Base-by-base conservation (phyloP, 148 eudicot genomes). In the Agrostemma githago region DNA sequence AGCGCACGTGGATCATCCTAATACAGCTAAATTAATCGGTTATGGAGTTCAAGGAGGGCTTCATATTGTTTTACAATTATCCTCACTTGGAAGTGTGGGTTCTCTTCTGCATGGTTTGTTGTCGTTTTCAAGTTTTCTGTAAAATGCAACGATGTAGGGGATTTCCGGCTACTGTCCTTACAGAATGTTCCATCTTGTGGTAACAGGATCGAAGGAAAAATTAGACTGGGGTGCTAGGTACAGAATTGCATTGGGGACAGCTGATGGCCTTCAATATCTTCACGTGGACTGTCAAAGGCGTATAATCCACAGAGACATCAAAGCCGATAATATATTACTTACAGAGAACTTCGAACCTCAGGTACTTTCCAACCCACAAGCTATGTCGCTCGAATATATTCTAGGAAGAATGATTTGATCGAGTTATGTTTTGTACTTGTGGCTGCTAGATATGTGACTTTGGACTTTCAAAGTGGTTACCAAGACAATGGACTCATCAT, bases 271-370 rank as follows among this genome's bases (percentile, higher is more conserved):
- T 21, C 69, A 80, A 39, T 91, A 94, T 84, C 93, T 94, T 76
- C 98, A 94, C 65, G 97, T 91, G 68, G 72, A 74, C 56, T 94
- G 98, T 79, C 93, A 84, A 72, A 85, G 94, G 74, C 81, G 98
- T 80, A 89, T 93, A 38, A 93, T 93, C 72, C 98, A 93, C 72
- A 85, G 98, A 82, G 98, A 94, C 83, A 91, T 94, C 51, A 94
- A 94, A 85, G 88, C 96, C 43, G 96, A 86, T 76, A 94, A 94
- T 72, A 83, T 94, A 79, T 77, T 94, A 44, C 92, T 94, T 57
- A 85, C 97, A 4, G 90, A 94, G 72, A 83, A 88, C 79, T 88
- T 81, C 70, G 93, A 85, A 68, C 90, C 98, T 19, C 96, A 94
- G 97, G 96, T 93, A 84, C 63, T 53, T 44, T 69, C 16, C 1